Base-by-base conservation (phyloP, 2,329 filamentous ascomycete genomes). In the Hymenoscyphus linearis region DNA sequence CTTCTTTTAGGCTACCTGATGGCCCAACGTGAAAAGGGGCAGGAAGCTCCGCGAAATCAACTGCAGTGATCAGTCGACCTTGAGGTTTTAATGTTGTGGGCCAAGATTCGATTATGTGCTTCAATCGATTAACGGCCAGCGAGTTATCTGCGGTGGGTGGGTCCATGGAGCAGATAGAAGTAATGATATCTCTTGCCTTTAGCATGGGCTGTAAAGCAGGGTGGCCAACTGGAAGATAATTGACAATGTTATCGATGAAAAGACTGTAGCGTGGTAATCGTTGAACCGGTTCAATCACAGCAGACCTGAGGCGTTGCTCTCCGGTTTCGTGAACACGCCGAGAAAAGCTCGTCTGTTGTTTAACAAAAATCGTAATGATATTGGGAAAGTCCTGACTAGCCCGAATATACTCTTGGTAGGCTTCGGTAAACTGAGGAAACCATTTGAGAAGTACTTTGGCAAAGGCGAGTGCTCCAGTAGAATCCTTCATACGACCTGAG, bases 251-350 rank as follows among this genome's bases (percentile, higher is more conserved):
- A 76, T 99, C 95, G 69, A 99, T 98, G 71, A 98, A 88, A 37
- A 99, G 80, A 70, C 91, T 97, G 76, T 99, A 99, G 27, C 95
- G 88, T 27, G 95, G 95, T 58, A 99, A 82, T 58, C 95, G 84
- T 74, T 99, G 95, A 0, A 99, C 93, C 2, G 95, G 95, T 75
- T 99, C 95, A 73, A 99, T 99, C 59, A 99, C 82, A 65, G 95
- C 84, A 3, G 95, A 98, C 55, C 91, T 92, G 59, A 98, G 83
- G 61, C 87, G 85, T 76, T 99, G 95, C 74, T 98, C 95, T 60
- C 95, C 93, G 2, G 89, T 89, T 65, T 93, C 86, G 58, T 90
- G 85, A 2, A 97, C 85, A 53, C 90, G 82, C 67, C 89, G 87
- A 2, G 89, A 88, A 72, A 96, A 93, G 70, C 88, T 93, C 2